phyloP scores from a whole-genome alignment of 148 eudicot genomes.

The Amaranthus hypochondriacus region DNA sequence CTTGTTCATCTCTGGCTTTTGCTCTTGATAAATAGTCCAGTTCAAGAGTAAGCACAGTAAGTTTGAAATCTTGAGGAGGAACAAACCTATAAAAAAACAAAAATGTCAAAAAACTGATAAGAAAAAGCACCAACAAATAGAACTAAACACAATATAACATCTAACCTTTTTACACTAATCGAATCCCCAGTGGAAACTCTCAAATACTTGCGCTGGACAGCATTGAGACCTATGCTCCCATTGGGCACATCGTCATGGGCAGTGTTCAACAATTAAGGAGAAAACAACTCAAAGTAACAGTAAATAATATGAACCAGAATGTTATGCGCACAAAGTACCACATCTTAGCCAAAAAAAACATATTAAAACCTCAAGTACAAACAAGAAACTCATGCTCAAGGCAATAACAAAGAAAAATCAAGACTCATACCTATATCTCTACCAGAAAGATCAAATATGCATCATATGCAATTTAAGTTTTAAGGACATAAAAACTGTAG shows the following conservation, averaged over 20 bases:
- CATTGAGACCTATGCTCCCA: slow-evolving; percentile 65
- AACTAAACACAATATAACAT: slow-evolving; percentile 6
- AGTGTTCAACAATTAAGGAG: slow-evolving; percentile 45
- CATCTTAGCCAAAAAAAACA: too few species aligned
- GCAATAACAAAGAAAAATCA: too few species aligned
- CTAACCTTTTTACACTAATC: slow-evolving; percentile 54
- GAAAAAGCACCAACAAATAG: not conserved
- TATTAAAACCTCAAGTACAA: too few species aligned
- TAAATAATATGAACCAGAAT: not conserved
- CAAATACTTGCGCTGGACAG: slow-evolving; percentile 52
- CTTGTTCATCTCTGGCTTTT: slow-evolving; percentile 65
- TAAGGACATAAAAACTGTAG: too few species aligned
- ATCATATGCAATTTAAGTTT: too few species aligned
- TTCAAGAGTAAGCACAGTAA: slow-evolving; percentile 80
- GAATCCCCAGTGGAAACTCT: slow-evolving; percentile 35
- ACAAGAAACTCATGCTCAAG: too few species aligned
- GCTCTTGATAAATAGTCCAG: slow-evolving; percentile 81
- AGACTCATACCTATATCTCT: too few species aligned
- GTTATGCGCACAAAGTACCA: not conserved
- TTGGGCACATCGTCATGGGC: slow-evolving; percentile 50
- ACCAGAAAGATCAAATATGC: too few species aligned
- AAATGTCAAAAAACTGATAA: not conserved
- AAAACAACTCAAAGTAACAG: not conserved
- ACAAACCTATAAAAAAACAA: slow-evolving; percentile 36
- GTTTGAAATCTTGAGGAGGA: slow-evolving; percentile 71